A percentile compares a stretch with the other conserved stretches of the same genome.
These are phyloP conservation scores for Geosmithia putterillii DNA, from an alignment of 2,329 filamentous ascomycete species.

Conservation along the genomic window DNA sequence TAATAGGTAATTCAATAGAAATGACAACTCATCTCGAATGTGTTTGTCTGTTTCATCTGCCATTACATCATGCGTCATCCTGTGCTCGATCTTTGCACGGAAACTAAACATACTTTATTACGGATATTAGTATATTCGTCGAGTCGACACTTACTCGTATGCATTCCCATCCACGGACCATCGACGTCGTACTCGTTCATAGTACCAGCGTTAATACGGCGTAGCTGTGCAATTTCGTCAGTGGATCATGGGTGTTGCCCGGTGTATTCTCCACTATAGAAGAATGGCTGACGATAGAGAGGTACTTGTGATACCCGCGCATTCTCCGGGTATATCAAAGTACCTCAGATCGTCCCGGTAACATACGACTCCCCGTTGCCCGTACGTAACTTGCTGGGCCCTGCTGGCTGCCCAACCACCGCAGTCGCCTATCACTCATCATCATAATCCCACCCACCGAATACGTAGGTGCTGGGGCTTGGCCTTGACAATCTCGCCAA, in stretches of 20 bases:
- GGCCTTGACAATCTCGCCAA: neutral
- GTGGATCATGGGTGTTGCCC: neutral
- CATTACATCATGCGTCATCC: neutral
- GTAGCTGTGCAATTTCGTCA: neutral
- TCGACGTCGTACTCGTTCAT: too few species aligned
- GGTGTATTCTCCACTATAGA: neutral
- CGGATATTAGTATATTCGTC: too few species aligned
- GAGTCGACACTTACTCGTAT: too few species aligned
- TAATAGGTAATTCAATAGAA: neutral
- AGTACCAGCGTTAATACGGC: too few species aligned
- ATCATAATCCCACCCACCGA: neutral
- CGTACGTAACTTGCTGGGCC: neutral
- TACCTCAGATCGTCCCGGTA: neutral
- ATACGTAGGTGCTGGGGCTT: neutral
- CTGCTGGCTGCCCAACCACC: conserved; percentile 2
- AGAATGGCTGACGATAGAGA: neutral
- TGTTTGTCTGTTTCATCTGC: neutral
- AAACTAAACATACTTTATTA: too few species aligned
- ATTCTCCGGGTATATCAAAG: neutral
- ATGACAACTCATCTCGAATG: neutral
- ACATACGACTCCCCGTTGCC: too few species aligned
- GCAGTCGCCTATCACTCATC: neutral
- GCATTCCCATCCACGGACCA: too few species aligned
- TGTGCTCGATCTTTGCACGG: too few species aligned
- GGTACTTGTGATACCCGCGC: neutral